Evolutionary conservation across 192 early-diverging fungal genomes (phyloP), one percentile per base, ranked within the genome.

Genomic region (Coemansia furcata): DNA sequence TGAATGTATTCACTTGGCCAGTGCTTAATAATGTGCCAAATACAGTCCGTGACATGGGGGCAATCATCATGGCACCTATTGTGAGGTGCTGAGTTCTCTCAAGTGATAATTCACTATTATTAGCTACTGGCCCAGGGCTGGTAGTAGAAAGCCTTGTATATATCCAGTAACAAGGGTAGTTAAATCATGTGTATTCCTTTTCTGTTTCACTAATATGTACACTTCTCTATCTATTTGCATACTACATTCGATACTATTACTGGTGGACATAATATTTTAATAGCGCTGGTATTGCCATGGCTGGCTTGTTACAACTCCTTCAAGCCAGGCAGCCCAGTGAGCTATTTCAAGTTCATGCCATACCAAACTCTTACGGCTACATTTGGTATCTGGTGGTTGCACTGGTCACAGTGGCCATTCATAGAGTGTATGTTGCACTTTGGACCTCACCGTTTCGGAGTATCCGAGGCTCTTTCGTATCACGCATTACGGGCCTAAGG

Each of bases 381-480:
- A 17, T 23, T 10, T 17, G 21, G n/a, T 35, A 30, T n/a, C 30
- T 69, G 49, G 2, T 63, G 17, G 11, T 46, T 1, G 19, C 29
- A 9, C 17, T 61, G 29, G 23, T 23, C 38, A 19, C 42, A 1
- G 6, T 69, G 19, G 15, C 44, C 1, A 11, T 59, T 11, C 73
- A 74, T 19, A 35, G 60, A 14, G n/a, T 63, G 2, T 17, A 68
- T 26, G 39, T 57, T n/a, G 72, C 65, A 6, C 33, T 71, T 6
- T 80, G 54, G 29, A 42, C 68, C 36, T 80, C 77, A 21, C 77
- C 72, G 17, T 42, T 80, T 14, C 68, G 77, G 8, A 29, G 65
- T 33, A 70, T 80, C n/a, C 77, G 72, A 6, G 77, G 77, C 11
- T 52, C 77, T 14, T 36, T 68, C 32, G 29, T 71, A 3, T 35